Base-by-base conservation (phyloP, 2,329 filamentous ascomycete species). In the Alternaria sp. region DNA sequence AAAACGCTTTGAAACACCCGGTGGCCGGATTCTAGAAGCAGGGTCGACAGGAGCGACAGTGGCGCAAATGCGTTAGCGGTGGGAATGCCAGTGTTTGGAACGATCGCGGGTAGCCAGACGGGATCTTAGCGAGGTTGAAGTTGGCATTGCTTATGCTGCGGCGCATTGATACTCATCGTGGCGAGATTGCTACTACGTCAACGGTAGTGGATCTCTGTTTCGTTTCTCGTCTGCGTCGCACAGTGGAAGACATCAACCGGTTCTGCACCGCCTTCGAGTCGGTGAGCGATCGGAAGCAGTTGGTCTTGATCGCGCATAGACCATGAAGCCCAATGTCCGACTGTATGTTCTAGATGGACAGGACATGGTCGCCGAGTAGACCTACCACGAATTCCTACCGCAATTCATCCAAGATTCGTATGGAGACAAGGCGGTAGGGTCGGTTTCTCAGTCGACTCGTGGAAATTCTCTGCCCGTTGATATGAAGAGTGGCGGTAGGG, bases 1-100 rank as follows among this genome's bases (percentile, higher is more conserved):
- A 38, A 47, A n/a, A 24, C 38, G 30, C 30, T 11, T 42, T 56
- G 57, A 59, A 59, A 59, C 57, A 39, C 51, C 57, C 44, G 51
- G 57, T 59, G 52, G 51, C 38, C 44, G 57, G 26, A 56, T 49
- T 59, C 44, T 51, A 51, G 39, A 59, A 49, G 43, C 57, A 59
- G 32, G 44, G 18, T 24, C 28, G 28, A 28, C 38, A 43, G 38
- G 7, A 36, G 11, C 38, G 51, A 32, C 16, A 7, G 44, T 56
- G 39, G 51, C 57, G 38, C 38, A 51, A 30, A 34, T 42, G 36
- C 51, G 43, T 44, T 41, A 36, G 51, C 52, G 42, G 57, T 55
- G 30, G 44, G 18, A 30, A 44, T 32, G 26, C 26, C 38, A 49
- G n/a, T 43, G 30, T 51, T 49, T 39, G 30, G 41, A 53, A 22